These are phyloP conservation scores for Pestalotiopsis sp. DNA, from an alignment of 2,329 filamentous ascomycete genomes.

Conservation along the genomic window DNA sequence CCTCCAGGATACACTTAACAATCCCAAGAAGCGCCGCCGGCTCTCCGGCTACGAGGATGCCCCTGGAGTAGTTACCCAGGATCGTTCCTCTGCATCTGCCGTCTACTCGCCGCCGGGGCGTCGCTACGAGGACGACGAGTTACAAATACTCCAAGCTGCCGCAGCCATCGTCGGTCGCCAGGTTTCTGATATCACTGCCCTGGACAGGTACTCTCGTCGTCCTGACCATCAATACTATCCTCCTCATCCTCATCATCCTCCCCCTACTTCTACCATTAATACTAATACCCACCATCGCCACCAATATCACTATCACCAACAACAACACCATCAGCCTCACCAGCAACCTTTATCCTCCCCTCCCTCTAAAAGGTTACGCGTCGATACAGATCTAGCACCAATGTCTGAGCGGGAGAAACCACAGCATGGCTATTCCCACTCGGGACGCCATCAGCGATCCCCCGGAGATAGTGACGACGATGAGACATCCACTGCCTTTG, in stretches of 20 bases:
- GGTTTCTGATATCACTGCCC: slow-evolving; percentile 30
- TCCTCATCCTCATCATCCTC: background rate
- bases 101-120: slow-evolving; percentile 22
- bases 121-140: slow-evolving; percentile 29
- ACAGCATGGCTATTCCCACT: slow-evolving; percentile 13
- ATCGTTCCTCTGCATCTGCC: slow-evolving; percentile 28
- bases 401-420: slow-evolving; percentile 29
- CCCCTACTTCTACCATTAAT: background rate
- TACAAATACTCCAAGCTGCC: slow-evolving; percentile 38
- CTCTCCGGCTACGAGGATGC: slow-evolving; percentile 41
- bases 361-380: slow-evolving; percentile 27
- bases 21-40: slow-evolving; percentile 48
- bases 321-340: background rate
- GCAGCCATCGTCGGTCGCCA: slow-evolving; percentile 35
- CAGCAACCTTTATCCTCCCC: slow-evolving; percentile 22
- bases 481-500: background rate
- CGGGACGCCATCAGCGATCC: background rate
- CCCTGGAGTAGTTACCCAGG: slow-evolving; percentile 38
- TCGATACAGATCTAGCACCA: slow-evolving; percentile 29
- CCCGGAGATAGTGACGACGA: background rate
- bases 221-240: slow-evolving; percentile 16
- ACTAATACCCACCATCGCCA: background rate
- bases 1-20: slow-evolving; percentile 37
- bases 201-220: slow-evolving; percentile 33
- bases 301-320: background rate